phyloP scores from a whole-genome alignment of 2,329 filamentous ascomycete species.

The Didymella segeticola region DNA sequence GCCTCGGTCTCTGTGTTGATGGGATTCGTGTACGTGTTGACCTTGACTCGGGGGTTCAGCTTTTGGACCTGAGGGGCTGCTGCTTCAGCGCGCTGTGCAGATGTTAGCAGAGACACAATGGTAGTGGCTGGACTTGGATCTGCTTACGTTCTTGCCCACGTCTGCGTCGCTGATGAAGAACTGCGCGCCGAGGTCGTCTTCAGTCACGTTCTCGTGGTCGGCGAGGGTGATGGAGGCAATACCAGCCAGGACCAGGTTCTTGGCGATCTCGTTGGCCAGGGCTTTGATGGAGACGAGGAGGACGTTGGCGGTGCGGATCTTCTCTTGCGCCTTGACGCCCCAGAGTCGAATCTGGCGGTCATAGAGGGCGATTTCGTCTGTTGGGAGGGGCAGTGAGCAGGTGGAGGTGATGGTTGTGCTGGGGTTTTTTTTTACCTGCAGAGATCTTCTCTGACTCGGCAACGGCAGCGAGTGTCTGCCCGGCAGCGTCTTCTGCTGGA shows the following conservation, averaged over 20 bases:
- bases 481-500: slow-evolving; percentile 43
- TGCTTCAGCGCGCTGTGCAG: slow-evolving; percentile 73
- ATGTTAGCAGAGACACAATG: background rate
- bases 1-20: slow-evolving; percentile 66
- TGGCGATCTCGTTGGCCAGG: slow-evolving; percentile 91
- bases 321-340: slow-evolving; percentile 93
- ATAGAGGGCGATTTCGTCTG: slow-evolving; percentile 96
- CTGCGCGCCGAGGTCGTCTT: slow-evolving; percentile 73
- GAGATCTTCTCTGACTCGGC: slow-evolving; percentile 52
- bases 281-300: slow-evolving; percentile 88
- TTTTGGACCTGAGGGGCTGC: slow-evolving; percentile 78
- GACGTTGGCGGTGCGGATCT: slow-evolving; percentile 85
- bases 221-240: slow-evolving; percentile 89
- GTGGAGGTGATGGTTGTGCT: background rate
- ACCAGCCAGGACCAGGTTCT: slow-evolving; percentile 94
- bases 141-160: slow-evolving; percentile 73
- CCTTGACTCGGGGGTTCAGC: slow-evolving; percentile 86
- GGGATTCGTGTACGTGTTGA: slow-evolving; percentile 73
- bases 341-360: slow-evolving; percentile 97
- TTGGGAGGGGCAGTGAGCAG: background rate
- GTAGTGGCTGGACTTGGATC: background rate
- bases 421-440: slow-evolving; percentile 34
- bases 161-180: slow-evolving; percentile 78
- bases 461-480: slow-evolving; percentile 47
- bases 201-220: slow-evolving; percentile 76